Percentiles rank a stretch among this genome's conserved stretches.
Conservation (phyloP, 176 grass and related monocot genomes). For the Paspalum notatum region DNA sequence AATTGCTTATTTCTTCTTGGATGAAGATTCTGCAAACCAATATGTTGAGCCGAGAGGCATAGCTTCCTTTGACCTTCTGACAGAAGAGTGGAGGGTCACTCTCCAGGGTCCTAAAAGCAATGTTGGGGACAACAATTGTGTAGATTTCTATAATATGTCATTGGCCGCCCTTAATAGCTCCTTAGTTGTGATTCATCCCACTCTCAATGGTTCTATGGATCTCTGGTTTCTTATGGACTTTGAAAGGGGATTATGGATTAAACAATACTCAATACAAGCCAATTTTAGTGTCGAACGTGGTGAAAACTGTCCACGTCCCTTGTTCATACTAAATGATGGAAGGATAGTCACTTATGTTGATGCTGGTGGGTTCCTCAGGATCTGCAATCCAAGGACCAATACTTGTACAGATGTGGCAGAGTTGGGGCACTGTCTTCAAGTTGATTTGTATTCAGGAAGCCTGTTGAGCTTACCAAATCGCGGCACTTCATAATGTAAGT, state of each 20-base stretch:
- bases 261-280: background rate
- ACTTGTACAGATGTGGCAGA: background rate
- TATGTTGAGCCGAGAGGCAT: background rate
- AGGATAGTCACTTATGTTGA: background rate
- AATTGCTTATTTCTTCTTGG: background rate
- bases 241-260: background rate
- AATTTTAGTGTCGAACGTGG: too few species aligned
- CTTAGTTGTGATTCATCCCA: background rate
- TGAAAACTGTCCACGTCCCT: too few species aligned
- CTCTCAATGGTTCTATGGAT: background rate
- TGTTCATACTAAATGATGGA: too few species aligned
- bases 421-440: too few species aligned
- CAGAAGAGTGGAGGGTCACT: background rate
- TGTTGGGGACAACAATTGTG: background rate
- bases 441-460: background rate
- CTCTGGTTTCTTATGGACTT: background rate
- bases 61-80: background rate
- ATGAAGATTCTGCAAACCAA: rapidly evolving
- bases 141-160: too few species aligned
- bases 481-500: background rate
- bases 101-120: background rate
- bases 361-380: background rate
- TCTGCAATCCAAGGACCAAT: background rate
- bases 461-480: constrained; percentile 4
- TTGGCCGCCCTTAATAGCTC: background rate